A percentile compares a stretch with the other conserved stretches of the same genome.
These are phyloP conservation scores for Phyllostachys edulis DNA, from an alignment of 176 grass and related monocot genomes.

Conservation along the genomic window DNA sequence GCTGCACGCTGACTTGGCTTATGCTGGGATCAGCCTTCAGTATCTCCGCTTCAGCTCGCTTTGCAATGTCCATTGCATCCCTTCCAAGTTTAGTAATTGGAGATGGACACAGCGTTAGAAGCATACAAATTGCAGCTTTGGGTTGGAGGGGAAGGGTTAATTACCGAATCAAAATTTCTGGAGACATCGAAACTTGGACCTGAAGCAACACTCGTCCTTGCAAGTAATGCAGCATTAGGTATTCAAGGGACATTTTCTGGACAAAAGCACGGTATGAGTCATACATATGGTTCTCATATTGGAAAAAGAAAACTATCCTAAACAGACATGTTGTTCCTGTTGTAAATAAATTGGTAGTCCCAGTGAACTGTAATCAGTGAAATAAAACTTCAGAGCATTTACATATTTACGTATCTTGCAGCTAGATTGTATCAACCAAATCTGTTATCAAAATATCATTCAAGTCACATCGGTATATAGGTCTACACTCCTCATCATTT, in stretches of 20 bases:
- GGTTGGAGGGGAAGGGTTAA: conserved; percentile 1
- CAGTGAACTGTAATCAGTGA: background rate
- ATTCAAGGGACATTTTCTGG: conserved; percentile 89
- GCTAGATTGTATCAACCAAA: conserved; percentile 8
- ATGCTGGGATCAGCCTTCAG: conserved; percentile 62
- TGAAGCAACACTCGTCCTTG: conserved; percentile 76
- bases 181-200: conserved; percentile 77
- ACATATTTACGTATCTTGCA: conserved; percentile 6
- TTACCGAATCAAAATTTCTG: conserved; percentile 76
- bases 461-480: background rate
- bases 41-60: conserved; percentile 73
- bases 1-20: conserved; percentile 82
- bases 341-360: background rate
- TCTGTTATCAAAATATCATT: background rate
- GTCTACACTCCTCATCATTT: background rate
- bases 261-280: conserved; percentile 22
- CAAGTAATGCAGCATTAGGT: conserved; percentile 72
- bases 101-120: conserved; percentile 10
- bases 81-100: conserved; percentile 43
- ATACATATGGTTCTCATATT: background rate
- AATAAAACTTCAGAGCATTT: background rate
- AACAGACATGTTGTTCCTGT: background rate
- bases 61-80: conserved; percentile 80
- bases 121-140: background rate
- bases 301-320: background rate